Evolutionary conservation across 176 grass and related monocot genomes (phyloP), one percentile per base, ranked within the genome.

Genomic region (Oryza coarctata): DNA sequence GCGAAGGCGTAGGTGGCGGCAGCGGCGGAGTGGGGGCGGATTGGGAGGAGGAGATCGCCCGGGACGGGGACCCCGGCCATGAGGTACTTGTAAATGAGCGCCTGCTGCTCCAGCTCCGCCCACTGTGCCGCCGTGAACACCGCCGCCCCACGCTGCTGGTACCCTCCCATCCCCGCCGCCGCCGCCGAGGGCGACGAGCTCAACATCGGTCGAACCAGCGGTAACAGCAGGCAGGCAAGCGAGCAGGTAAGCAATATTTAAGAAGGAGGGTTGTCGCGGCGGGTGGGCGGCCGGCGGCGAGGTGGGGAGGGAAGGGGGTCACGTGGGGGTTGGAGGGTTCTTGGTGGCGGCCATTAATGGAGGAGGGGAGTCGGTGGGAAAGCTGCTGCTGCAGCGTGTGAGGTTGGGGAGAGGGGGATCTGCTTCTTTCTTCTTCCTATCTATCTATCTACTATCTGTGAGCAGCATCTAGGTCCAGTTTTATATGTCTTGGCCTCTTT

Each of bases 51-150:
- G 76, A 99, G 96, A 91, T 99, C 96, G 34, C 89, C 87, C 18
- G 96, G 96, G 79, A 99, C 93, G 26, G 96, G 96, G 9, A 93
- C 91, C 55, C 96, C 93, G 8, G 96, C 93, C 85, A 95, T 95
- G 70, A 99, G 78, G 47, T 99, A 99, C 93, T 99, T 99, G 80
- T 85, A 90, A 14, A 99, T 95, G 61, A 99, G 93, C 62, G 96
- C 96, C 79, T 99, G 96, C 73, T 99, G 96, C 91, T 99, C 96
- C 39, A 99, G 96, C 79, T 99, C 96, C 22, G 88, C 87, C 96
- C 96, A 99, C 87, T 99, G 96, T 36, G 96, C 72, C 38, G 91
- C 89, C 49, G 96, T 99, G 89, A 99, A 99, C 26, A 88, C 88
- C 66, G 88, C 92, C 15, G 86, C 40, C 39, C 75, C 82, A 69